Evolutionary conservation across 1,139 yeast genomes (phyloP), one percentile per base, ranked within the genome.

Genomic region (Hanseniaspora sp.): DNA sequence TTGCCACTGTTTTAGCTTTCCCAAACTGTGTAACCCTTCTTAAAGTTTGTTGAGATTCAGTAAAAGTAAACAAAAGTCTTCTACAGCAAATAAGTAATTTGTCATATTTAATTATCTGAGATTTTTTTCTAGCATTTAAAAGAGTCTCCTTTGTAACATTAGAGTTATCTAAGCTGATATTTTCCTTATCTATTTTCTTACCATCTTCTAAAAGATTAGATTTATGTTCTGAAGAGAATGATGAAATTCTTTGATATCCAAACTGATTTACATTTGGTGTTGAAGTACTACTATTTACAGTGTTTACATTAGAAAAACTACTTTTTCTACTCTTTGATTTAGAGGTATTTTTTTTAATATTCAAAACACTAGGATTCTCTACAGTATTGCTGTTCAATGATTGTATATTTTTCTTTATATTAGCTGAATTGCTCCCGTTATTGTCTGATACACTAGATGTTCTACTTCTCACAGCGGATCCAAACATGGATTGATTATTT

Each of bases 41-140:
- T 8, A 86, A 74, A 2, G 83, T 80, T 38, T 82, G 78, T 60
- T 83, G 88, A 52, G 85, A 73, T 62, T 85, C 94, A 49, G 85
- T 80, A 55, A 83, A 76, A 13, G 83, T 71, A 63, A 77, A 80
- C 7, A 80, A 64, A 6, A 81, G 65, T 60, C 80, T 81, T 57
- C 83, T 67, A 9, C 84, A 75, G 0, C 78, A 77, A 43, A 74
- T 73, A 3, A 80, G 70, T 1, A 79, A 65, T 9, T 72, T 66
- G 45, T 64, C 64, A 55, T 65, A 54, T 41, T 43, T 54, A 2
- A 54, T 49, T 6, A 43, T 37, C 18, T 54, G 54, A 3, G 54
- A 51, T 40, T 51, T 51, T 18, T 51, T 51, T 39, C 54, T 49
- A 13, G 47, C 53, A 31, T 54, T 52, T 3, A 6, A 15, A n/a